Conservation (phyloP, 768 basidiomycete species). For the Tylopilus intermedius region DNA sequence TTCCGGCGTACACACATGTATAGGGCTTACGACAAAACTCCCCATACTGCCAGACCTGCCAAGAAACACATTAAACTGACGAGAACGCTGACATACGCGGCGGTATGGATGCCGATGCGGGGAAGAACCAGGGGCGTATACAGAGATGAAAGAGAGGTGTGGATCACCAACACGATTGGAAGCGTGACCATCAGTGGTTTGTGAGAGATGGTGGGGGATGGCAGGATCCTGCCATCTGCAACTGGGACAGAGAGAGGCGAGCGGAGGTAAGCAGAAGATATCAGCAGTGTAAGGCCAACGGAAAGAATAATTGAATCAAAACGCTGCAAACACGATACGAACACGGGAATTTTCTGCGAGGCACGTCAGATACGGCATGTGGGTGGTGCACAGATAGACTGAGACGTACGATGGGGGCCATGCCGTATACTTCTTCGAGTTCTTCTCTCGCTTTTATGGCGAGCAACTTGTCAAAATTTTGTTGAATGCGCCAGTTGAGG, state of each 20-base stretch:
- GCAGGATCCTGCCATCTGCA: slow-evolving; percentile 13
- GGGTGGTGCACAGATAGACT: not conserved
- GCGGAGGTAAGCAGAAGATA: slow-evolving; percentile 58
- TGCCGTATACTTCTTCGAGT: slow-evolving; percentile 72
- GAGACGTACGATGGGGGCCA: slow-evolving; percentile 68
- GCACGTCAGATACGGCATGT: slow-evolving; percentile 2
- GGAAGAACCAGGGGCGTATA: slow-evolving; percentile 67
- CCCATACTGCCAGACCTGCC: slow-evolving; percentile 70
- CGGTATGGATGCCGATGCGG: slow-evolving; percentile 68
- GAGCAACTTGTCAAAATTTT: slow-evolving; percentile 63
- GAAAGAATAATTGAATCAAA: slow-evolving; percentile 69
- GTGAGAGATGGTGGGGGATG: slow-evolving; percentile 27
- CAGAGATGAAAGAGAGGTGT: slow-evolving; percentile 53
- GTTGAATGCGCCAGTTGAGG: slow-evolving; percentile 46
- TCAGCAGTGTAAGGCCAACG: slow-evolving; percentile 49
- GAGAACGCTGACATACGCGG: slow-evolving; percentile 65
- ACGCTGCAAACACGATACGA: slow-evolving; percentile 72
- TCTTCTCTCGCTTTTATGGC: slow-evolving; percentile 65
- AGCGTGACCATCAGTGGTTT: slow-evolving; percentile 37
- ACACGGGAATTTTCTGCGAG: slow-evolving; percentile 66
- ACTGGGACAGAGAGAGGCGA: slow-evolving; percentile 40
- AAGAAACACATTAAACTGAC: slow-evolving; percentile 68
- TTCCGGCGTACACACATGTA: not conserved
- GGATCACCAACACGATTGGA: slow-evolving; percentile 42
- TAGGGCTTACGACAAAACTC: slow-evolving; percentile 44